phyloP scores from a whole-genome alignment of 2,329 filamentous ascomycete species.

The Ilyonectria mors-panacis region DNA sequence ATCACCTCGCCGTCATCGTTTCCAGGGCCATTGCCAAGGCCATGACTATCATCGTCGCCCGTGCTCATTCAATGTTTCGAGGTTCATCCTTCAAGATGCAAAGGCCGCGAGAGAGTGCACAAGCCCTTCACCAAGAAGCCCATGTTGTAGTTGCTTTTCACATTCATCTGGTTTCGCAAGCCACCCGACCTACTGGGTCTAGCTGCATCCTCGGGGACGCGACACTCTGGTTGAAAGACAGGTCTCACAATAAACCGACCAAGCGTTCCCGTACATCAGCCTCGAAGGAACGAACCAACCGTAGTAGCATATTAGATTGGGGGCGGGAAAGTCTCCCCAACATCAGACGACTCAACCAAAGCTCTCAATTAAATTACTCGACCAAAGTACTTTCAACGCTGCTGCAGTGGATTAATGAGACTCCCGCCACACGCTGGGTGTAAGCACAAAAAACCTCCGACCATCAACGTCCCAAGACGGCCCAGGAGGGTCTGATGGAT shows the following conservation, averaged over 20 bases:
- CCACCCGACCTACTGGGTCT: no score
- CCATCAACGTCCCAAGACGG: not conserved
- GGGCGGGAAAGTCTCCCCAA: not conserved
- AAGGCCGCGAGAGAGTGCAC: no score
- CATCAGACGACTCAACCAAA: not conserved
- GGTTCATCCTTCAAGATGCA: no score
- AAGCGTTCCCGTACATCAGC: not conserved
- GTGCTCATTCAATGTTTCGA: no score
- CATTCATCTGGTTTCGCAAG: no score
- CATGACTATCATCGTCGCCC: no score
- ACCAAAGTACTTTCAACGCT: not conserved
- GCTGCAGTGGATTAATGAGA: not conserved
- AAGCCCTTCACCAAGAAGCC: no score
- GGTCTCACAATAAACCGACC: not conserved
- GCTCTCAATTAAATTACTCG: not conserved
- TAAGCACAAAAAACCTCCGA: not conserved
- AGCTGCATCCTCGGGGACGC: no score
- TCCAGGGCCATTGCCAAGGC: no score
- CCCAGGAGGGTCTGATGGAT: constrained; percentile 8
- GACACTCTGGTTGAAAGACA: no score
- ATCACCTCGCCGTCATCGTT: no score
- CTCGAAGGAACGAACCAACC: not conserved
- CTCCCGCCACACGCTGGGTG: constrained; percentile 15
- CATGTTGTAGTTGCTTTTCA: no score
- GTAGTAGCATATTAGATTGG: not conserved